Base-by-base conservation (phyloP, 1,284 basidiomycete genomes). In the Melampsora abietis-canadensis region DNA sequence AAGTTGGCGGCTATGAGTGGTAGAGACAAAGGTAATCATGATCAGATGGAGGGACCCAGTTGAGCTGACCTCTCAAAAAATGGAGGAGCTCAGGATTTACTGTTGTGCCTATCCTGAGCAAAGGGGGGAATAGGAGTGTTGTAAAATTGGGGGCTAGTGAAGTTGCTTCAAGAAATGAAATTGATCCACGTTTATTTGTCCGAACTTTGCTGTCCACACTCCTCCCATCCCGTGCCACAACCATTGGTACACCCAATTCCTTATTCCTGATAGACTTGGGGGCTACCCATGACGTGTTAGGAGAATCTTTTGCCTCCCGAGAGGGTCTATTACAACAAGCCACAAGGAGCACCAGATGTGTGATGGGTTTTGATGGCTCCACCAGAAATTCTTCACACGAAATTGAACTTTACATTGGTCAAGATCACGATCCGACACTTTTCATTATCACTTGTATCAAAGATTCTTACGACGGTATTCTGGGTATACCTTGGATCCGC, bases 91-190 rank as follows among this genome's bases (percentile, higher is more conserved):
- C 62, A 64, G 62, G 34, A 30, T 2, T 64, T 30, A 64, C 3
- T 0, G 17, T 24, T 64, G 62, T 64, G 15, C 62, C 62, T 64
- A 44, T 44, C 62, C 62, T 64, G 62, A 64, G 62, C 24, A 34
- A 34, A 40, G 2, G 8, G 15, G 4, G 7, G 4, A 24, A 14
- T 24, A 10, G 24, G 30, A 21, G 34, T 15, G 2, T 1, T 21
- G n/a, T 64, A 19, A 19, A n/a, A 44, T 44, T 64, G 24, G 62
- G 62, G 17, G 8, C 62, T 40, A 64, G 62, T 44, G 21, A 65
- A 1, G 10, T 46, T 24, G 17, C 21, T 2, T 10, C 4, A 44
- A 2, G 15, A 1, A 65, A 46, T 65, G 19, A 44, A 65, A 44
- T n/a, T 19, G 37, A 65, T 24, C 63, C 63, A 0, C 14, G 37